These are phyloP conservation scores for Quercus mongolica DNA, from an alignment of 306 rosid genomes.

Conservation along the genomic window DNA sequence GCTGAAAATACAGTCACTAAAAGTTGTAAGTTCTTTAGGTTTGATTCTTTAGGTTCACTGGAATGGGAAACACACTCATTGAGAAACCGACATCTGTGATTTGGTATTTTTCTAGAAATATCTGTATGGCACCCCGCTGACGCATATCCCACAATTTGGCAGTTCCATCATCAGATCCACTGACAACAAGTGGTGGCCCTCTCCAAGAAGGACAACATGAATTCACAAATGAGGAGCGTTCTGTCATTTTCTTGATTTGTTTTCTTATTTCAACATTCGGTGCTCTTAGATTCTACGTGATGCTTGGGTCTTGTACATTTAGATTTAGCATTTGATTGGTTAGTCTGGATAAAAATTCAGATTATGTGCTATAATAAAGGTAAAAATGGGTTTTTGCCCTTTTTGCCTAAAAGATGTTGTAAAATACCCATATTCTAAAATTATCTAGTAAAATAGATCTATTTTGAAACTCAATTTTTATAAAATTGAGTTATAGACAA, in stretches of 20 bases:
- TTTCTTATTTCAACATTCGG: slow-evolving; percentile 91
- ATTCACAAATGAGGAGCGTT: slow-evolving; percentile 86
- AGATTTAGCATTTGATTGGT: too few relatives aligned
- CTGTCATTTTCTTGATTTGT: slow-evolving; percentile 91
- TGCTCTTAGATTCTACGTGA: slow-evolving; percentile 38
- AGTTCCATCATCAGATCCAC: slow-evolving; percentile 97
- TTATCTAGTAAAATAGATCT: too few relatives aligned
- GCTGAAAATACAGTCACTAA: too few relatives aligned
- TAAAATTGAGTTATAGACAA: too few relatives aligned
- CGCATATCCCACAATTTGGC: slow-evolving; percentile 97
- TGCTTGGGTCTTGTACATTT: slow-evolving; percentile 1
- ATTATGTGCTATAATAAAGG: too few relatives aligned
- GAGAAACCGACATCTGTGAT: slow-evolving; percentile 71
- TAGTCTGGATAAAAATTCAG: too few relatives aligned
- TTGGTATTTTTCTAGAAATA: slow-evolving; percentile 89
- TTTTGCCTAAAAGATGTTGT: too few relatives aligned
- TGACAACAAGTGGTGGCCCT: slow-evolving; percentile 88
- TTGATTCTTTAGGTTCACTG: slow-evolving; percentile 68
- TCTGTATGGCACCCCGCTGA: slow-evolving; percentile 91
- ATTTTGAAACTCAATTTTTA: too few relatives aligned
- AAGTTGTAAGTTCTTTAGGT: too few relatives aligned
- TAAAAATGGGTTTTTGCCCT: too few relatives aligned
- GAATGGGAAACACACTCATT: slow-evolving; percentile 86
- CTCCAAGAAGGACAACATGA: slow-evolving; percentile 86
- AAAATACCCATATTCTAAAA: too few relatives aligned